phyloP scores from a whole-genome alignment of 176 grass and related monocot species.

The Oryza rufipogon region DNA sequence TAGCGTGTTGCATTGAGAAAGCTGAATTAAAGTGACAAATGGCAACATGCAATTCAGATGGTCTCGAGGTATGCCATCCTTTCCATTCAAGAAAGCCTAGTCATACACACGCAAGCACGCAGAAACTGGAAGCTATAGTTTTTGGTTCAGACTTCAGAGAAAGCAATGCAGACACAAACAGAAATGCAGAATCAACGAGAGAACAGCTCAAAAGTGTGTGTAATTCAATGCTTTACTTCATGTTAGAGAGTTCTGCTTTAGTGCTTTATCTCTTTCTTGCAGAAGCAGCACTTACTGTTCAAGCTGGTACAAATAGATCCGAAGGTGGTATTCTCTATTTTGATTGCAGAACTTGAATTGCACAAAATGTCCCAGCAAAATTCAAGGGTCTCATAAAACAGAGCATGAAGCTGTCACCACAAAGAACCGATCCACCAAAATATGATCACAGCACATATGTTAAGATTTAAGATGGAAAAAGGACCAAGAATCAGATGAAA shows the following conservation, averaged over 20 bases:
- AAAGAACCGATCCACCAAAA: background rate
- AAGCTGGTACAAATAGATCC: no score
- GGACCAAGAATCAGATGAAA: background rate
- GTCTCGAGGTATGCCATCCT: background rate
- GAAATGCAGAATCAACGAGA: background rate
- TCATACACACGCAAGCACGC: background rate
- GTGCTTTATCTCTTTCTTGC: constrained; percentile 39
- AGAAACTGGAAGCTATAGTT: background rate
- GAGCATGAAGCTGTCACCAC: background rate
- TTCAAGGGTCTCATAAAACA: background rate
- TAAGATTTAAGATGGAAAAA: no score
- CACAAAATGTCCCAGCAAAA: background rate
- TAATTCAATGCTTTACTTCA: constrained; percentile 32
- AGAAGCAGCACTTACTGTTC: background rate
- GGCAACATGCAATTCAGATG: background rate
- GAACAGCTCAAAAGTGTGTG: background rate
- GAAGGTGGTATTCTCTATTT: background rate
- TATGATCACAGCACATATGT: background rate
- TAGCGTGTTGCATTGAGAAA: background rate
- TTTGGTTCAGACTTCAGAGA: background rate
- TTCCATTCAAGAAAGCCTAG: background rate
- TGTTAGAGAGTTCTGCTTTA: constrained; percentile 6
- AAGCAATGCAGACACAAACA: background rate
- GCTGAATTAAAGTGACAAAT: background rate
- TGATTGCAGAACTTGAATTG: background rate